These are phyloP conservation scores for Lachnellula subtilissima DNA, from an alignment of 2,329 filamentous ascomycete genomes.

Conservation along the genomic window DNA sequence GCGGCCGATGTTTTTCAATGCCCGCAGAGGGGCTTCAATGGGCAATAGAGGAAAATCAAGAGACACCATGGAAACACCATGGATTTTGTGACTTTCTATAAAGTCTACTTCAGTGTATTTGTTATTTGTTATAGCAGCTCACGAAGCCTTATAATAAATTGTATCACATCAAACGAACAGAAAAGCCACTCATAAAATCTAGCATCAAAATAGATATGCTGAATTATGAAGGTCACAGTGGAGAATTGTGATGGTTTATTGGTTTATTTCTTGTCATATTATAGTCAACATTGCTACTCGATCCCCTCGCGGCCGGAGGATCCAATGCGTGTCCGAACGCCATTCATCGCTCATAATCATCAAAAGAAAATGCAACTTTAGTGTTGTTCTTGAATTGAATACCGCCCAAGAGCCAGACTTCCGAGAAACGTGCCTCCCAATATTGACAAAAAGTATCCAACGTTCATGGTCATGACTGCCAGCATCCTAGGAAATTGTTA, in stretches of 20 bases:
- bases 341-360: conserved; percentile 1
- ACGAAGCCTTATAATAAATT: no score
- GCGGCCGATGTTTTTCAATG: background rate
- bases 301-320: conserved; percentile 8
- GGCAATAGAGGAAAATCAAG: no score
- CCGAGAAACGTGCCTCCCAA: conserved; percentile 78
- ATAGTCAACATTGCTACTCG: background rate
- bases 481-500: conserved; percentile 62
- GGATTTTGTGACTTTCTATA: no score
- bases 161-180: no score
- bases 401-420: conserved; percentile 51
- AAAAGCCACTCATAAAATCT: no score
- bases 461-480: conserved; percentile 84
- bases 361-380: conserved; percentile 1
- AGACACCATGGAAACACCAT: no score
- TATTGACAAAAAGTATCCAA: conserved; percentile 80
- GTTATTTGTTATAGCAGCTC: no score
- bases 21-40: background rate
- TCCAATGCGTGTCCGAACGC: conserved; percentile 3
- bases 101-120: no score
- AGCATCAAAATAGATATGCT: no score
- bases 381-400: conserved; percentile 19
- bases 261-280: background rate
- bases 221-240: no score
- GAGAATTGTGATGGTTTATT: background rate